Evolutionary conservation across 1,139 yeast species (phyloP), one percentile per base, ranked within the genome.

Genomic region (Debaryomyces fabryi): DNA sequence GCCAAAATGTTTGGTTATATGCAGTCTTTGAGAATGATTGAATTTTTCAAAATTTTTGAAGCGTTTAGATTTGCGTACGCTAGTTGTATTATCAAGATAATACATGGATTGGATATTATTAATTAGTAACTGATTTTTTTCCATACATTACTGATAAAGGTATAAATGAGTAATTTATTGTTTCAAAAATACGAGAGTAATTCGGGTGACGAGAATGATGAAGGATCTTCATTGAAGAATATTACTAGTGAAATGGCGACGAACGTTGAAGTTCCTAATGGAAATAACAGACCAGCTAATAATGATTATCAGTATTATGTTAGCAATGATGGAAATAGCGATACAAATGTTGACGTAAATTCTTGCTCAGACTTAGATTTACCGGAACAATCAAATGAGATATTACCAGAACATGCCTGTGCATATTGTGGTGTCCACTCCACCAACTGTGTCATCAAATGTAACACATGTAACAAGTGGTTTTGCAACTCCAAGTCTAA

Each of bases 391-490:
- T 36, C 15, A 39, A 33, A 30, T 20, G 45, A 35, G 21, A 23
- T 30, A 12, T 47, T 60, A 15, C 68, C 73, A 1, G 66, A 59
- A 21, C 68, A 72, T 58, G 81, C 86, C 0, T 86, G 92, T 59
- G 72, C 86, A 1, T 91, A 91, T 64, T 92, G 97, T 70, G 95
- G 92, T 1, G 76, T 89, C 32, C 84, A 84, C 54, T 69, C 82
- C 5, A 79, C 90, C 0, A 68, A 81, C 8, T 76, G 86, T 43
- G 87, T 91, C 18, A 87, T 88, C 38, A 83, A 86, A 58, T 92
- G 98, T 70, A 81, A 82, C 50, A 75, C 80, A 4, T 91, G 97
- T 67, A 69, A 82, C 59, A 86, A 84, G 63, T 92, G 97, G 97
- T 92, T 92, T 64, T 92, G 98, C 70, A 92, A 92, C 63, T 79